Percentiles rank a stretch among this genome's conserved stretches.
Evolutionary conservation across 371 early-diverging fungal genomes (phyloP).

Genomic region (Choanephora cucurbitarum): DNA sequence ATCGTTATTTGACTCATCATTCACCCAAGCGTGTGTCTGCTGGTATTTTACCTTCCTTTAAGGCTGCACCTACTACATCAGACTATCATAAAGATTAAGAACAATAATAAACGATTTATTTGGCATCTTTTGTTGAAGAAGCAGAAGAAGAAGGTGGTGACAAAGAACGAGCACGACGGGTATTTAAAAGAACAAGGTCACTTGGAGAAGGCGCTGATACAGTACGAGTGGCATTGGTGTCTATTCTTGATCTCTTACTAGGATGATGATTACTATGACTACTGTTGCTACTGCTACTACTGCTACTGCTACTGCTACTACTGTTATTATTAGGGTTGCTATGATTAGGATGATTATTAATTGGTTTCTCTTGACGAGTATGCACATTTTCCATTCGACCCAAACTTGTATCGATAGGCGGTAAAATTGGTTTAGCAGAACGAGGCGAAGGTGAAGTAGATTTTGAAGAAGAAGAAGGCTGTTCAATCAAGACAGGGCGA

Average conservation of each 20-base stretch:
- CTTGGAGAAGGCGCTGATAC: conserved; percentile 14
- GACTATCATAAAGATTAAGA: conserved; percentile 28
- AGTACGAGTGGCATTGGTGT: too few relatives aligned
- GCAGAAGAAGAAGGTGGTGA: conserved; percentile 17
- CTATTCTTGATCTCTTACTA: neutral
- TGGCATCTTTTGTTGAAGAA: neutral
- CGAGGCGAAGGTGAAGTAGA: conserved; percentile 34
- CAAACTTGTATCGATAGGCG: conserved; percentile 41
- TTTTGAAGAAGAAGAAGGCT: conserved; percentile 6
- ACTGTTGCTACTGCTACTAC: conserved; percentile 4
- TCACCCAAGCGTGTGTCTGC: conserved; percentile 8
- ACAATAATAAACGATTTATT: conserved; percentile 3
- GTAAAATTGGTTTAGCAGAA: conserved; percentile 39
- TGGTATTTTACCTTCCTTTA: conserved; percentile 20
- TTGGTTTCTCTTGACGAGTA: too few relatives aligned
- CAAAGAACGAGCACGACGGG: conserved; percentile 26
- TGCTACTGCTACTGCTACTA: neutral
- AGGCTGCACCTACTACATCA: neutral
- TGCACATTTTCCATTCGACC: conserved; percentile 22
- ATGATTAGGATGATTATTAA: neutral
- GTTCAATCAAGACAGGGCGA: conserved; percentile 11
- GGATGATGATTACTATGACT: neutral
- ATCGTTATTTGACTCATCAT: conserved; percentile 23
- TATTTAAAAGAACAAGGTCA: conserved; percentile 23
- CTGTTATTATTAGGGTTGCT: neutral